Evolutionary conservation across 257 asterid genomes (phyloP).

Genomic region (Nyctanthes arbortristis): DNA sequence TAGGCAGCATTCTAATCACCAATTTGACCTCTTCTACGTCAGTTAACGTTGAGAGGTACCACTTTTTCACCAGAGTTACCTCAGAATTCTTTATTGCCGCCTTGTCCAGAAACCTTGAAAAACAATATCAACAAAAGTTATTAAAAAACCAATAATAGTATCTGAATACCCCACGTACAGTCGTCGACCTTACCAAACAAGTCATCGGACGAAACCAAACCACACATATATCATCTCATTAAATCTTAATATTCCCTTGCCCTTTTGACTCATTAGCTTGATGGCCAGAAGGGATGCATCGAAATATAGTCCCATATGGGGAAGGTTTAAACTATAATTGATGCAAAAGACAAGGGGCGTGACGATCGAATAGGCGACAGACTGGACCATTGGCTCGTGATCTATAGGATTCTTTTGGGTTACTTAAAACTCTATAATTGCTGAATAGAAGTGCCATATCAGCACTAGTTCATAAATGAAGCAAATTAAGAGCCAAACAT

Average conservation of each 20-base stretch:
- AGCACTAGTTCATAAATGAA: not conserved
- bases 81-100: conserved; percentile 67
- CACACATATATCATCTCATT: not conserved
- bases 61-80: conserved; percentile 35
- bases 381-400: conserved; percentile 21
- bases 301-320: conserved; percentile 1
- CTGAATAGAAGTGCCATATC: not conserved
- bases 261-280: not conserved
- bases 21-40: conserved; percentile 73
- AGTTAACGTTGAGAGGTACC: conserved; percentile 65
- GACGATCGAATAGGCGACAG: conserved; percentile 24
- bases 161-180: too few relatives aligned
- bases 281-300: not conserved
- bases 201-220: too few relatives aligned
- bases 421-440: not conserved
- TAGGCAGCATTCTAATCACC: conserved; percentile 56
- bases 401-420: conserved; percentile 15
- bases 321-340: not conserved
- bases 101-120: conserved; percentile 52
- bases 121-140: not conserved
- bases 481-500: too few relatives aligned
- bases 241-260: too few relatives aligned
- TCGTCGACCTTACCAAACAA: not conserved
- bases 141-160: too few relatives aligned
- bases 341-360: conserved; percentile 21